Percentiles rank a stretch among this genome's conserved stretches.
Evolutionary conservation across 202 grass and related monocot species (phyloP).

Genomic region (Cymbopogon flexuosus): DNA sequence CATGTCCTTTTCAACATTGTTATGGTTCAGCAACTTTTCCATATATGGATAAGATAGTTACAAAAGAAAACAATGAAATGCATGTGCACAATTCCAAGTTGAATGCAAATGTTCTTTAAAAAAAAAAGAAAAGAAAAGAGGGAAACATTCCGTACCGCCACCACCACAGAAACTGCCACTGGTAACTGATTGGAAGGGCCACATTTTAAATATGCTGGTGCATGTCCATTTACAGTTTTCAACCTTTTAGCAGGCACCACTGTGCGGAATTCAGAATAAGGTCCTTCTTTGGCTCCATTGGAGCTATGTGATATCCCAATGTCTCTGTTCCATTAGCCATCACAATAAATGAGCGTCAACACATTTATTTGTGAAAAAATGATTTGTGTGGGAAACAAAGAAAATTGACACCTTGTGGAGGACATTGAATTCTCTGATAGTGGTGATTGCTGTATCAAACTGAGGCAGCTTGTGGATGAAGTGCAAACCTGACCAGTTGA

Average conservation of each 20-base stretch:
- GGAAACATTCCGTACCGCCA: constrained; percentile 12
- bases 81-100: neutral
- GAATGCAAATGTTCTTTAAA: neutral
- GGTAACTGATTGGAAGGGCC: constrained; percentile 8
- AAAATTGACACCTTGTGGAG: constrained; percentile 27
- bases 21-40: neutral
- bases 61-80: neutral
- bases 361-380: neutral
- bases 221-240: constrained; percentile 31
- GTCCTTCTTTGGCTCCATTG: neutral
- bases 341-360: neutral
- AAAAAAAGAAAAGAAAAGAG: neutral
- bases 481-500: constrained; percentile 13
- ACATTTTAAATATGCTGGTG: constrained; percentile 9
- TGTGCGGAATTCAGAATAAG: constrained; percentile 24
- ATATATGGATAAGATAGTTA: constrained; percentile 2
- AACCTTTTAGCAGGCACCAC: constrained; percentile 33
- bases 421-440: constrained; percentile 5
- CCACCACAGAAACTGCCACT: neutral
- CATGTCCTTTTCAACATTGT: neutral
- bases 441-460: constrained; percentile 21
- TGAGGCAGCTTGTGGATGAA: constrained; percentile 25
- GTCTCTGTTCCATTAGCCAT: constrained; percentile 11
- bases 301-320: constrained; percentile 19
- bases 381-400: neutral